Conservation (phyloP, 2,329 filamentous ascomycete species). For the Aspergillus versicolor region DNA sequence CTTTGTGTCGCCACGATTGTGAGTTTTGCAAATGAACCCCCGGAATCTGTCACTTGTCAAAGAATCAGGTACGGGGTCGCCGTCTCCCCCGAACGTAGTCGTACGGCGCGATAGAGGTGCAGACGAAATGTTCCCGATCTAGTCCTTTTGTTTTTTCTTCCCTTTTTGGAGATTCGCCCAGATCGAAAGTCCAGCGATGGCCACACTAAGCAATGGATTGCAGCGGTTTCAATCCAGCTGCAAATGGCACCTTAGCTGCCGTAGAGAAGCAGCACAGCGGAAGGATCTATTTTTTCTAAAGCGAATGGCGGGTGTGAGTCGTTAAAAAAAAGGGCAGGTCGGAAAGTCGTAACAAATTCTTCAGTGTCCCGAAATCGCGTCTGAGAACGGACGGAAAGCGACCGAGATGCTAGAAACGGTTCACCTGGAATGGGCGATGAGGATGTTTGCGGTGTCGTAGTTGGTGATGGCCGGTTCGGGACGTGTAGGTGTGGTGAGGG, state of each 20-base stretch:
- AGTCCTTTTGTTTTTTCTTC: neutral
- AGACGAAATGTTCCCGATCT: slow-evolving; percentile 20
- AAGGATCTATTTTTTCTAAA: neutral
- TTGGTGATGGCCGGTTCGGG: slow-evolving; percentile 18
- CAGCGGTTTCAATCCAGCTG: slow-evolving; percentile 19
- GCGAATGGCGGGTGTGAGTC: neutral
- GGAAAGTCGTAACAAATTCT: neutral
- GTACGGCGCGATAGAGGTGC: slow-evolving; percentile 38
- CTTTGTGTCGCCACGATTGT: slow-evolving; percentile 30
- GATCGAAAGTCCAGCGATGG: slow-evolving; percentile 13
- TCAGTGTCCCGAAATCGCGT: slow-evolving; percentile 3
- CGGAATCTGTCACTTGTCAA: slow-evolving; percentile 2
- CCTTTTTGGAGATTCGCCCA: slow-evolving; percentile 3
- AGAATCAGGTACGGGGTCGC: slow-evolving; percentile 38
- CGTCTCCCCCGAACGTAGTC: slow-evolving; percentile 45
- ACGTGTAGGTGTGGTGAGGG: slow-evolving; percentile 23
- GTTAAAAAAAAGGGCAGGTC: neutral
- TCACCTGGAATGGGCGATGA: slow-evolving; percentile 2
- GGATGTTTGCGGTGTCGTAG: slow-evolving; percentile 8
- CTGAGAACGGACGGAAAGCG: slow-evolving; percentile 6
- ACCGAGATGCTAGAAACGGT: neutral
- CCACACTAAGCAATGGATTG: slow-evolving; percentile 17
- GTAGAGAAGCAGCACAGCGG: slow-evolving; percentile 17
- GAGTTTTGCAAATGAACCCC: slow-evolving; percentile 9
- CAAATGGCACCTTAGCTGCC: slow-evolving; percentile 20